Evolutionary conservation across 768 basidiomycete species (phyloP).

Genomic region (Dioszegia crocea): DNA sequence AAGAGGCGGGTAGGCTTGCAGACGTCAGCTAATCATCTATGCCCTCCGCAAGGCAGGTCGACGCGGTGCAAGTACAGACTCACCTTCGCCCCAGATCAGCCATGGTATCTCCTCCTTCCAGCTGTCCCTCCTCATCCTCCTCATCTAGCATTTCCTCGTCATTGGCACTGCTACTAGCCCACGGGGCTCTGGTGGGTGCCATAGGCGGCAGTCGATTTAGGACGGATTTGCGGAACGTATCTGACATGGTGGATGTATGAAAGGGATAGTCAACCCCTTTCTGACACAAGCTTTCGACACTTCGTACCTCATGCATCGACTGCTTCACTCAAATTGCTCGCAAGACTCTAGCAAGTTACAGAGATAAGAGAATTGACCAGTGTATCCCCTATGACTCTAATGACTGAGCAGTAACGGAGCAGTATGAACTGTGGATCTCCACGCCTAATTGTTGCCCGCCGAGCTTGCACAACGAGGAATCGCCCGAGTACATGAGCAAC

Average conservation of each 20-base stretch:
- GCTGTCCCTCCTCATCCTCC: slow-evolving; percentile 71
- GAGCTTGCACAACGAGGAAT: too few relatives aligned
- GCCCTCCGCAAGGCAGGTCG: not conserved
- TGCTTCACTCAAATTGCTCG: too few relatives aligned
- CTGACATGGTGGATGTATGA: slow-evolving; percentile 28
- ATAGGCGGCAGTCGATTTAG: slow-evolving; percentile 37
- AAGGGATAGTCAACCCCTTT: too few relatives aligned
- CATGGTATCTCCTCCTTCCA: slow-evolving; percentile 58
- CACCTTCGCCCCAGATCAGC: slow-evolving; percentile 53
- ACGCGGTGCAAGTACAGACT: slow-evolving; percentile 2
- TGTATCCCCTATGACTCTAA: too few relatives aligned
- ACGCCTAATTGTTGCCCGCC: too few relatives aligned
- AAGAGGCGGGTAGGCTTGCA: slow-evolving; percentile 12
- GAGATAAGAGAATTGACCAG: too few relatives aligned
- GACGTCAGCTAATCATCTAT: slow-evolving; percentile 13
- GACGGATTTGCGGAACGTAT: slow-evolving; percentile 43
- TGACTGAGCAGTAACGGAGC: too few relatives aligned
- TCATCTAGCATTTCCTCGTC: slow-evolving; percentile 12
- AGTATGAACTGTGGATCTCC: too few relatives aligned
- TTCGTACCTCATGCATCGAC: too few relatives aligned
- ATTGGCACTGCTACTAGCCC: slow-evolving; percentile 24
- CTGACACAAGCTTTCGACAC: too few relatives aligned
- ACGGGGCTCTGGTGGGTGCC: slow-evolving; percentile 45
- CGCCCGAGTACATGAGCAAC: too few relatives aligned
- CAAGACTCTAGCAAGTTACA: too few relatives aligned